Percentiles rank a stretch among this genome's conserved stretches.
These are phyloP conservation scores for Podosphaera xanthii DNA, from an alignment of 2,329 filamentous ascomycete species.

Conservation along the genomic window DNA sequence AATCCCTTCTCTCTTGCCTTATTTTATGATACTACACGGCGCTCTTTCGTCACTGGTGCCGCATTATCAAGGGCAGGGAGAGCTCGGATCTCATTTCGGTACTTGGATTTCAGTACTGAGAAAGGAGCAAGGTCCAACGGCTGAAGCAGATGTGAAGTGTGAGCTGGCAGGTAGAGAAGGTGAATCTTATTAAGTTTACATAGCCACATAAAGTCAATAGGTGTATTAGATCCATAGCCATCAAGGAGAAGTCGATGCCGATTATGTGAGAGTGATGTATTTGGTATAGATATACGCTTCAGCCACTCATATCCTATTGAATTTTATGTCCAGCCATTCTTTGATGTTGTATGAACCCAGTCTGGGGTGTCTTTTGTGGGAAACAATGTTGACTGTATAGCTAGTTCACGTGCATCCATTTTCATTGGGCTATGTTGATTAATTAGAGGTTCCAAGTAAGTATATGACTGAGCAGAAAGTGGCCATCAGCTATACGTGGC, in stretches of 20 bases:
- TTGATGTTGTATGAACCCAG: not conserved
- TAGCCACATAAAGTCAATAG: not conserved
- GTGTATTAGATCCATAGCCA: not conserved
- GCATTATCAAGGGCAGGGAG: not conserved
- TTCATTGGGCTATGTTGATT: no score
- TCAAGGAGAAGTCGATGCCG: not conserved
- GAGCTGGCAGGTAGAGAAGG: not conserved
- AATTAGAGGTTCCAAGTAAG: no score
- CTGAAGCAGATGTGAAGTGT: not conserved
- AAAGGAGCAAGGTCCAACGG: not conserved
- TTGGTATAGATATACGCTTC: not conserved
- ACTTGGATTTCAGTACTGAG: not conserved
- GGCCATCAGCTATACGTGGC: no score
- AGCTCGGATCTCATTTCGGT: not conserved
- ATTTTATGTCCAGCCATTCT: not conserved
- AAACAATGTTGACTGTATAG: not conserved
- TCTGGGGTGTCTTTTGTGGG: not conserved
- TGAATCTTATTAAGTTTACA: not conserved
- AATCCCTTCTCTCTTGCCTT: not conserved
- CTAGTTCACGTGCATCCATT: no score
- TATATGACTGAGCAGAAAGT: no score
- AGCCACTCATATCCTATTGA: not conserved
- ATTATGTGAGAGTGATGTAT: not conserved
- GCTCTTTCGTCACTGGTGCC: not conserved
- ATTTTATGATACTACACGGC: not conserved